Conservation (phyloP, 1,284 basidiomycete genomes). For the Cutaneotrichosporon curvatum region DNA sequence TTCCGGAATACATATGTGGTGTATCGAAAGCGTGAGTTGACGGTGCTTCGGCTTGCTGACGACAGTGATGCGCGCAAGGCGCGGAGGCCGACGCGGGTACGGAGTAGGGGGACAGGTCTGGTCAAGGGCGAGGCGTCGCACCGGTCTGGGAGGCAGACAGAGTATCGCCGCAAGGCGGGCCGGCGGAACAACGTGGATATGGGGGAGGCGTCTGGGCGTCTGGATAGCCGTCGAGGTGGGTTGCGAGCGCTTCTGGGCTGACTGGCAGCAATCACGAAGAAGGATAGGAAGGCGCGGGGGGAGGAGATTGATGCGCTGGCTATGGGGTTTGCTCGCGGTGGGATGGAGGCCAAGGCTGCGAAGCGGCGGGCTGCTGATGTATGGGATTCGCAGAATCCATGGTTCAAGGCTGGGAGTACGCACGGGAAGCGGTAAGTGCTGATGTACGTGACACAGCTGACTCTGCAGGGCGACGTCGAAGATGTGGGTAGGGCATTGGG, state of each 20-base stretch:
- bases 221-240: slow-evolving; percentile 35
- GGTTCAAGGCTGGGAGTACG: slow-evolving; percentile 38
- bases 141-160: slow-evolving; percentile 39
- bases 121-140: slow-evolving; percentile 40
- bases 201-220: slow-evolving; percentile 28
- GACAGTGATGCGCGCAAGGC: slow-evolving; percentile 35
- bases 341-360: slow-evolving; percentile 24
- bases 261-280: slow-evolving; percentile 33
- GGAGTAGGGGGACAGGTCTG: slow-evolving; percentile 21
- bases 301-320: slow-evolving; percentile 21
- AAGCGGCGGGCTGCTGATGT: slow-evolving; percentile 25
- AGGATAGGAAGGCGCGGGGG: slow-evolving; percentile 29
- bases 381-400: slow-evolving; percentile 33
- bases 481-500: slow-evolving; percentile 12
- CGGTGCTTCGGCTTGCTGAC: background rate
- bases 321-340: slow-evolving; percentile 12
- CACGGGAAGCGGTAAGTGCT: slow-evolving; percentile 33
- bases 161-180: slow-evolving; percentile 32
- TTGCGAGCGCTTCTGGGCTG: background rate
- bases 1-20: slow-evolving; percentile 43
- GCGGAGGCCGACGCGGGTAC: slow-evolving; percentile 18
- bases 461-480: slow-evolving; percentile 34
- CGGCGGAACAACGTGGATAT: slow-evolving; percentile 34
- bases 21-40: slow-evolving; percentile 33
- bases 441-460: background rate